Percentiles rank a stretch among this genome's conserved stretches.
Conservation (phyloP, 2,329 filamentous ascomycete species). For the Uncinocarpus reesii region DNA sequence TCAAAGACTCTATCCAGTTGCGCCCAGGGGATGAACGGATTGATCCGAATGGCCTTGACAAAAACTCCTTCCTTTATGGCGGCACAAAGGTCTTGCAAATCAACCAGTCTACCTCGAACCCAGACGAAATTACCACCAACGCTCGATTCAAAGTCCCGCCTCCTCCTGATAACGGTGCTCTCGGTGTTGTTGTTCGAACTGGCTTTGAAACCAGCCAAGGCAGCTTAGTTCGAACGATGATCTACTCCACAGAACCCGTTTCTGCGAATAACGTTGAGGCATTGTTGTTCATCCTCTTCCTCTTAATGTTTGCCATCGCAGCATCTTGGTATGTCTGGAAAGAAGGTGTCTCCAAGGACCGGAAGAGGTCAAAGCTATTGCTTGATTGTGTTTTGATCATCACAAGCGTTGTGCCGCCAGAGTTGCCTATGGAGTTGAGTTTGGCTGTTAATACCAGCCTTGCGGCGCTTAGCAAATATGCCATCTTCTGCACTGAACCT, state of each 20-base stretch:
- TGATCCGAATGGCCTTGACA: conserved; percentile 85
- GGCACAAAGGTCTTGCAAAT: conserved; percentile 96
- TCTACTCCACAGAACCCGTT: conserved; percentile 96
- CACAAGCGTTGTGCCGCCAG: conserved; percentile 95
- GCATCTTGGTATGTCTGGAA: conserved; percentile 99
- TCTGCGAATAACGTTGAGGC: conserved; percentile 98
- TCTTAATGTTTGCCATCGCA: conserved; percentile 89
- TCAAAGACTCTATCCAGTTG: conserved; percentile 92
- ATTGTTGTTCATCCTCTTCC: conserved; percentile 92
- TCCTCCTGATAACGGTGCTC: conserved; percentile 86
- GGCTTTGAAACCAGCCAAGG: conserved; percentile 98
- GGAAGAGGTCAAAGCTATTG: conserved; percentile 93
- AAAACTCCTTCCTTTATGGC: conserved; percentile 92
- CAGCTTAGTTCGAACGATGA: conserved; percentile 96
- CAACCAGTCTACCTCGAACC: conserved; percentile 68
- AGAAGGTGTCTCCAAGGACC: conserved; percentile 85
- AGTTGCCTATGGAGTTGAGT: conserved; percentile 95
- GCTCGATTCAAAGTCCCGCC: conserved; percentile 56
- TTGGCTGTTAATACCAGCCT: conserved; percentile 96
- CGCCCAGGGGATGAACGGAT: conserved; percentile 69
- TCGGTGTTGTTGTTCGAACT: conserved; percentile 92
- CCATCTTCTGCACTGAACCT: conserved; percentile 97
- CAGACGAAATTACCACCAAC: conserved; percentile 52
- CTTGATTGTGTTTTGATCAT: conserved; percentile 96
- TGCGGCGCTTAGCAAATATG: conserved; percentile 84